A percentile compares a stretch with the other conserved stretches of the same genome.
Conservation (phyloP, 2,329 filamentous ascomycete species). For the Botrytis sinoallii region DNA sequence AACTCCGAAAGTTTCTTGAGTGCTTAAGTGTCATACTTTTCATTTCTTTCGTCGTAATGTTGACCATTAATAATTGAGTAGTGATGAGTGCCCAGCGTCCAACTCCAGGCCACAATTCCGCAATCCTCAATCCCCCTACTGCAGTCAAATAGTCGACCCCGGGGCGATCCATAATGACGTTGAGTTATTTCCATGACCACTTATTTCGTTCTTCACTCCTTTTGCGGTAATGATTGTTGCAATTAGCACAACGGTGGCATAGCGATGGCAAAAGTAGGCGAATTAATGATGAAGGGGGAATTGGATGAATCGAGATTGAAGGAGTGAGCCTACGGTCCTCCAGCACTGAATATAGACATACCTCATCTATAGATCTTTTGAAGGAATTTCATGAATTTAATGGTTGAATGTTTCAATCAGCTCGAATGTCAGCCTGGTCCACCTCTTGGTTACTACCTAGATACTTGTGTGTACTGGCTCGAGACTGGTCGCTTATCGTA, state of each 20-base stretch:
- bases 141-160: neutral
- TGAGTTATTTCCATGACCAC: conserved; percentile 7
- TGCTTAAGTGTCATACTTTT: neutral
- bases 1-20: neutral
- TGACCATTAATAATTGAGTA: conserved; percentile 1
- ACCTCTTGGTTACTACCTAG: no score
- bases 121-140: conserved; percentile 9
- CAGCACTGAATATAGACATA: neutral
- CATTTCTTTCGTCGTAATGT: conserved; percentile 15
- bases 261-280: neutral
- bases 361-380: neutral
- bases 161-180: conserved; percentile 5
- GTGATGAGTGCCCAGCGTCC: conserved; percentile 3
- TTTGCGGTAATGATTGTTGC: neutral
- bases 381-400: neutral
- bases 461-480: neutral
- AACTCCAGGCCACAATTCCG: conserved; percentile 2
- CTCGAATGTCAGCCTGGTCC: conserved; percentile 6
- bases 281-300: conserved; percentile 1
- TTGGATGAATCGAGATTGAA: conserved; percentile 2
- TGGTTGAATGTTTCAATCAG: conserved; percentile 10
- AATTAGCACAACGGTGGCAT: neutral
- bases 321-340: conserved; percentile 13
- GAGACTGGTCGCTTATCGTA: conserved; percentile 12
- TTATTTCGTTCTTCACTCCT: neutral